These are phyloP conservation scores for Wickerhamiella azyma DNA, from an alignment of 805 yeast genomes.

Conservation along the genomic window DNA sequence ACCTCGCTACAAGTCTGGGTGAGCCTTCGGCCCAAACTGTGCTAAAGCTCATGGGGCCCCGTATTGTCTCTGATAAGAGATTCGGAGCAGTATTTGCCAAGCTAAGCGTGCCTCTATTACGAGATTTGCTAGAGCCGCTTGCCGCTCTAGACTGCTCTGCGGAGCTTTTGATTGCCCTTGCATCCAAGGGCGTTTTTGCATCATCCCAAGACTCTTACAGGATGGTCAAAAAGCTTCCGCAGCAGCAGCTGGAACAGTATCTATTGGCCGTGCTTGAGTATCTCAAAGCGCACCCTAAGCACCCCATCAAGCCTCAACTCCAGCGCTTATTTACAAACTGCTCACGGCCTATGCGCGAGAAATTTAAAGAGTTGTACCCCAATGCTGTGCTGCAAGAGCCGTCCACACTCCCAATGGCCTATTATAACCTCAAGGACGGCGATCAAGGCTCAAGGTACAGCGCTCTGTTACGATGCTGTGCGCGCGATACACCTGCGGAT, in stretches of 20 bases:
- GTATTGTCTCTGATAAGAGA: not conserved
- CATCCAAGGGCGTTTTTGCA: not conserved
- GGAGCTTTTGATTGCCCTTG: not conserved
- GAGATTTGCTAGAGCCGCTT: not conserved
- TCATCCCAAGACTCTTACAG: not conserved
- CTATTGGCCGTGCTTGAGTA: not conserved
- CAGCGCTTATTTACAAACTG: not conserved
- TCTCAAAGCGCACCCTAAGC: not conserved
- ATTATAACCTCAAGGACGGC: not conserved
- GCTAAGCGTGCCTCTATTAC: not conserved
- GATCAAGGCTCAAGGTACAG: not conserved
- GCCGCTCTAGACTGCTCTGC: not conserved
- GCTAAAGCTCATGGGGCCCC: not conserved
- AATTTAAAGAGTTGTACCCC: not conserved
- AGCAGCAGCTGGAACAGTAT: not conserved
- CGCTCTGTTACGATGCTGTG: slow-evolving; percentile 6
- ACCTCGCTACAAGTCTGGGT: not conserved
- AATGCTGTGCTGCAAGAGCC: not conserved
- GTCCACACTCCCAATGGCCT: not conserved
- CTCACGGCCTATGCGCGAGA: not conserved
- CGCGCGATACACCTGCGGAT: slow-evolving; percentile 3
- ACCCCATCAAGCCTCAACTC: not conserved
- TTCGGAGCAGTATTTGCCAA: not conserved
- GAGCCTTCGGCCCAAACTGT: not conserved
- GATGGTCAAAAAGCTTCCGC: not conserved